Base-by-base conservation (phyloP, 2,329 filamentous ascomycete genomes). In the Diaporthe citrichinensis region DNA sequence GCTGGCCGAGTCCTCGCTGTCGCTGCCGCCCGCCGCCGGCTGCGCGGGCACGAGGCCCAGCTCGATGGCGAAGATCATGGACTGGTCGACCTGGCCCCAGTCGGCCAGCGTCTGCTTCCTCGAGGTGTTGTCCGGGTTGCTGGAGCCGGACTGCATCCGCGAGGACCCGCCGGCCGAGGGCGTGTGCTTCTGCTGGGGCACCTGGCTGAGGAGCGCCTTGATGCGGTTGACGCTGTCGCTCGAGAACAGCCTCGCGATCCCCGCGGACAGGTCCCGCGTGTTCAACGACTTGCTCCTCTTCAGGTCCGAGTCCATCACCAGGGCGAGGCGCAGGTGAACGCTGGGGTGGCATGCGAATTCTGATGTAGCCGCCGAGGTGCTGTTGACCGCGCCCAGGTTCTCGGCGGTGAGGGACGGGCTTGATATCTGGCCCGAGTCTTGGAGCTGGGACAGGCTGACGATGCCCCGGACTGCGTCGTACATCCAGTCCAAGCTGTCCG, bases 401-500 rank as follows among this genome's bases (percentile, higher is more conserved):
- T 62, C 73, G 57, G 62, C 44, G 0, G 53, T 61, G 41, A 49
- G 8, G 20, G 62, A 61, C 6, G 72, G 39, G 49, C 41, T 44
- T 2, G 78, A 76, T 58, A 78, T 73, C 2, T 73, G 55, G 6
- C 77, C 77, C 2, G 79, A 65, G 20, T 72, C 78, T 53, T 85
- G 84, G 8, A 86, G 79, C 76, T 86, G 83, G 0, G 85, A 84
- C 12, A 86, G 81, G 69, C 84, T 85, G 72, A 86, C 82, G 34
- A 87, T 86, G 74, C 86, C 84, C 9, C 84, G 82, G 39, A 86
- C 85, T 14, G 85, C 85, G 76, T 86, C 84, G 79, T 83, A 84
- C 61, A 87, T 83, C 79, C 84, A 86, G 77, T 88, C 86, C 1
- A 86, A 84, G 31, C 85, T 85, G 72, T 88, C 86, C 74, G 87